Percentiles rank a stretch among this genome's conserved stretches.
Conservation (phyloP, 805 yeast genomes). For the Candida insectorum region DNA sequence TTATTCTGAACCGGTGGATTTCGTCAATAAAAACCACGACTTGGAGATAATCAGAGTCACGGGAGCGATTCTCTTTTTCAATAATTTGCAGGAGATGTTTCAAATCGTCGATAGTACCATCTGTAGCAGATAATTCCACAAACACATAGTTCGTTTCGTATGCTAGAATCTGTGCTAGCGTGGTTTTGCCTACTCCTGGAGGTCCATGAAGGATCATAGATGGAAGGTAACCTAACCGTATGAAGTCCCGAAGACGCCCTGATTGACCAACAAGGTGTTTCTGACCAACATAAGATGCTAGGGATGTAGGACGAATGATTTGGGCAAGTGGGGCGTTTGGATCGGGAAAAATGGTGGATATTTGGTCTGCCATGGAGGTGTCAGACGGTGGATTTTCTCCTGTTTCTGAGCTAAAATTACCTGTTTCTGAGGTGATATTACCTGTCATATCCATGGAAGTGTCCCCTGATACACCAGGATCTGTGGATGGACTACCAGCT, state of each 20-base stretch:
- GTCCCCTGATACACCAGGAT: too few species aligned
- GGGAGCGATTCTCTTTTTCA: slow-evolving; percentile 43
- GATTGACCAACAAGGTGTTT: slow-evolving; percentile 62
- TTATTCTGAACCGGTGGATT: slow-evolving; percentile 80
- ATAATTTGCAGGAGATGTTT: slow-evolving; percentile 54
- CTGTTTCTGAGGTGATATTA: too few species aligned
- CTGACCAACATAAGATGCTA: slow-evolving; percentile 83
- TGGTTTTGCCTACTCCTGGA: slow-evolving; percentile 94
- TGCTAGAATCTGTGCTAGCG: slow-evolving; percentile 69
- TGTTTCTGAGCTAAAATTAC: too few species aligned
- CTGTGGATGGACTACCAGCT: too few species aligned
- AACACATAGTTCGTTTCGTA: slow-evolving; percentile 51
- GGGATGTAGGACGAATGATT: slow-evolving; percentile 65
- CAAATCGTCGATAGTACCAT: slow-evolving; percentile 63
- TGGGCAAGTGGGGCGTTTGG: slow-evolving; percentile 7
- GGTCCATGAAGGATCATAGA: slow-evolving; percentile 94
- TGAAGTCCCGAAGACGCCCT: slow-evolving; percentile 66
- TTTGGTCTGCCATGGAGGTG: too few species aligned
- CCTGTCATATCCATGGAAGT: too few species aligned
- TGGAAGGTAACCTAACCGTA: slow-evolving; percentile 65
- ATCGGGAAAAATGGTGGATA: too few species aligned
- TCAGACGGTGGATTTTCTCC: too few species aligned
- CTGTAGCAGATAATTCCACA: slow-evolving; percentile 83
- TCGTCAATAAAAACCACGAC: slow-evolving; percentile 82
- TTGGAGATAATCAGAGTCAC: slow-evolving; percentile 35